Percentiles rank a stretch among this genome's conserved stretches.
These are phyloP conservation scores for Phytophthora cactorum DNA, from an alignment of 352 stramenopile species.

Conservation along the genomic window DNA sequence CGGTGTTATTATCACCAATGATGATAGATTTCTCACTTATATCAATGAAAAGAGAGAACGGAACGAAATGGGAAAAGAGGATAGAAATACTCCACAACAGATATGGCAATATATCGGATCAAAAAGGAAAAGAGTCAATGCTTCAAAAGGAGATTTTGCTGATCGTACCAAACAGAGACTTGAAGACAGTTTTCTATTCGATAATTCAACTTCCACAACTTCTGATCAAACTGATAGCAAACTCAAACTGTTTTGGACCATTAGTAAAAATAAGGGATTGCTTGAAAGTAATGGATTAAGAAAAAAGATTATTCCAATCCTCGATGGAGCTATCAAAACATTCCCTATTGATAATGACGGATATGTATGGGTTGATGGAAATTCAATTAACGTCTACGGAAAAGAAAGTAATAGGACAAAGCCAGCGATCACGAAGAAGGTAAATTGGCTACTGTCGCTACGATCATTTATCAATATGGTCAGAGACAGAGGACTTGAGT, in stretches of 20 bases:
- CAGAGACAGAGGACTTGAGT: too few relatives aligned
- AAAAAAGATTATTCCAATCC: too few relatives aligned
- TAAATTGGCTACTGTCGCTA: too few relatives aligned
- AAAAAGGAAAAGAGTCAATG: constrained; percentile 7
- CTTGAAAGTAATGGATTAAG: constrained; percentile 19
- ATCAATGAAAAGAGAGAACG: not conserved
- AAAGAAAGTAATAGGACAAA: too few relatives aligned
- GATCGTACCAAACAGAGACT: constrained; percentile 2
- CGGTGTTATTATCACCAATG: not conserved
- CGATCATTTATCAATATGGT: too few relatives aligned
- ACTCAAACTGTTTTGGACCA: constrained; percentile 8
- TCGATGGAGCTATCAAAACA: too few relatives aligned
- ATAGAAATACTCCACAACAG: not conserved
- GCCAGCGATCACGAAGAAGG: too few relatives aligned
- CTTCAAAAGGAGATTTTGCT: not conserved
- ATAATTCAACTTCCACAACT: constrained; percentile 18
- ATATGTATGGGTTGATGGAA: too few relatives aligned
- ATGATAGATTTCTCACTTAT: not conserved
- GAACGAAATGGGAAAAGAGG: not conserved
- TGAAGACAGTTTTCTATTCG: constrained; percentile 19
- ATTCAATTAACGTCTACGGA: too few relatives aligned
- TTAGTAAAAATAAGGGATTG: constrained; percentile 15
- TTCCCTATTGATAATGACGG: too few relatives aligned
- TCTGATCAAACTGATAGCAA: constrained; percentile 10
- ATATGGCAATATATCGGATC: constrained; percentile 3